Conservation (phyloP, 257 asterid genomes). For the Capsicum chinense region DNA sequence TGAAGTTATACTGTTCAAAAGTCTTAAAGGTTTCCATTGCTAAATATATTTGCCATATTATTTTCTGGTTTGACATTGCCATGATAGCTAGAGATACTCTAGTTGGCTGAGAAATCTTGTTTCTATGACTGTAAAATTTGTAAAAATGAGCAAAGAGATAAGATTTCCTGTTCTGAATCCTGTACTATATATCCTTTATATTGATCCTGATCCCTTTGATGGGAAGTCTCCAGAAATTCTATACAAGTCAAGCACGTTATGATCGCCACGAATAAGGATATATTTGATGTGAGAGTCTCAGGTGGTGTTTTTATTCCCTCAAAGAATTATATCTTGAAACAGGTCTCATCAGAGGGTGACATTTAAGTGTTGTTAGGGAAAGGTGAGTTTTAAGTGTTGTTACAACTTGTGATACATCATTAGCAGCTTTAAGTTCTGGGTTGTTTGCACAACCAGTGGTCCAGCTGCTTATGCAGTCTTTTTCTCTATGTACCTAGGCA, state of each 20-base stretch:
- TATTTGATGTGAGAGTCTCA: neutral
- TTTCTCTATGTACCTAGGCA: neutral
- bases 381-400: neutral
- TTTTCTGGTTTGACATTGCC: conserved; percentile 27
- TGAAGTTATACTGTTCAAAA: conserved; percentile 40
- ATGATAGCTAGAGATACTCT: conserved; percentile 11
- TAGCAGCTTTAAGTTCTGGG: conserved; percentile 9
- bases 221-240: neutral
- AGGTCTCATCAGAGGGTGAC: neutral
- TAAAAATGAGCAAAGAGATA: neutral
- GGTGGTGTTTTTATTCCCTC: neutral
- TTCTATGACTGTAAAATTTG: conserved; percentile 24
- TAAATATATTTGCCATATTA: conserved; percentile 22
- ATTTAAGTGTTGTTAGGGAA: neutral
- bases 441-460: conserved; percentile 5
- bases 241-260: neutral
- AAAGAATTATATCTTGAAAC: neutral
- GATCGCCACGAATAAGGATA: neutral
- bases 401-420: conserved; percentile 10
- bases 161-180: neutral
- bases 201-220: neutral
- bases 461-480: neutral
- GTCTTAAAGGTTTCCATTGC: conserved; percentile 34
- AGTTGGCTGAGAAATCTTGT: conserved; percentile 22
- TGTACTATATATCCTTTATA: conserved; percentile 14